Base-by-base conservation (phyloP, 345 rosid genomes). In the Gossypium herbaceum region DNA sequence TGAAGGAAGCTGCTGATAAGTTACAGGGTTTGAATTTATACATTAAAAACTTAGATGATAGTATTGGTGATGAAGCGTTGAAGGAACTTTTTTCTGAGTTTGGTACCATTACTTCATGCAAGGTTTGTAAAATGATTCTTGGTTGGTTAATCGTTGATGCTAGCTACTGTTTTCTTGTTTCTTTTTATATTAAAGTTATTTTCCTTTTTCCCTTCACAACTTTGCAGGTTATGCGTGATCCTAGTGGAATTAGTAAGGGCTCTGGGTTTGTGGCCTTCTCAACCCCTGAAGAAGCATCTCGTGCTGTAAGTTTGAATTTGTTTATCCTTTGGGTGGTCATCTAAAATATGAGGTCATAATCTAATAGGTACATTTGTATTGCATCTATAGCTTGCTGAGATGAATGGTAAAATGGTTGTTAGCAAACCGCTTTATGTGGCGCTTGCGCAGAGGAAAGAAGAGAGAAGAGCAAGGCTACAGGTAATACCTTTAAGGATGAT, bases 231-330 rank as follows among this genome's bases (percentile, higher is more conserved):
- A 88, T 94, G 98, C 89, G 91, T 50, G 98, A 94, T 77, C 91
- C 94, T 11, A 88, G 77, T 75, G 98, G 98, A 71, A 82, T 88
- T 62, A 94, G 95, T 72, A 86, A 89, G 81, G 98, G 98, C 47
- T 94, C 97, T 78, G 98, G 98, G 34, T 94, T 94, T 85, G 98
- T 94, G 16, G 95, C 98, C 45, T 92, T 94, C 78, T 84, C 95
- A 44, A 83, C 88, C 77, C 90, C 96, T 12, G 99, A 92, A 56
- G 99, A 94, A 79, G 97, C 99, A 74, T 79, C 93, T 58, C 85
- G 74, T 83, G 98, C 99, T 79, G 99, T 94, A 85, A 90, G 97
- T 84, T 25, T 19, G 47, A 44, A 11, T 70, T 48, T 11, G 34
- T 3, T 22, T 22, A 41, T 9, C 15, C 44, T 73, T 72, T 55